phyloP scores from a whole-genome alignment of 306 rosid species.

The Castanopsis chinensis region DNA sequence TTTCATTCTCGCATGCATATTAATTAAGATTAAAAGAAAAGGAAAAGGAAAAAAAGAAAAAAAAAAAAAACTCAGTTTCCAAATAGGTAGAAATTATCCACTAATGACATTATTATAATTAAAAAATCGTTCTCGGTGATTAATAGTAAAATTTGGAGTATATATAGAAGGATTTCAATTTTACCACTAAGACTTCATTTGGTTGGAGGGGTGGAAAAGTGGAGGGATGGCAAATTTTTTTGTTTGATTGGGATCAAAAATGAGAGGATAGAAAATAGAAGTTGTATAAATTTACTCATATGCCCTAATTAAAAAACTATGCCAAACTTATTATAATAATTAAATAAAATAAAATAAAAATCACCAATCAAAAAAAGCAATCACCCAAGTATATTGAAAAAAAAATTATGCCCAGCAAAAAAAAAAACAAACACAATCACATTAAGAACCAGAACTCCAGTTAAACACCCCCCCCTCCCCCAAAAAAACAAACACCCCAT shows the following conservation, averaged over 20 bases:
- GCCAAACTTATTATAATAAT: conserved; percentile 54
- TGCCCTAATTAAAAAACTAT: too few species aligned
- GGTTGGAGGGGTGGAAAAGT: too few species aligned
- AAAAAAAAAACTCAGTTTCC: background rate
- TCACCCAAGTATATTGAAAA: too few species aligned
- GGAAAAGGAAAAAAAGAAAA: background rate
- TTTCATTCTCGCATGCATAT: background rate
- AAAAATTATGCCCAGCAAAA: too few species aligned
- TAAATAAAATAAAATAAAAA: too few species aligned
- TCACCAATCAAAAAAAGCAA: too few species aligned
- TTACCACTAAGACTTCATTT: background rate
- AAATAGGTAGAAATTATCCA: background rate
- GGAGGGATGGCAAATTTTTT: too few species aligned
- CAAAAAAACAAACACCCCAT: too few species aligned
- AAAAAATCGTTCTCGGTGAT: background rate
- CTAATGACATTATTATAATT: background rate
- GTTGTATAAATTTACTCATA: conserved; percentile 29
- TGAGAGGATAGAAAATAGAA: conserved; percentile 37
- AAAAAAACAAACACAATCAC: too few species aligned
- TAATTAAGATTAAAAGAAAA: background rate
- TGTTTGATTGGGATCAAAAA: too few species aligned
- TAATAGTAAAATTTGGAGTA: background rate
- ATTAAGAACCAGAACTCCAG: too few species aligned
- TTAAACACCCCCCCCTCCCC: too few species aligned
- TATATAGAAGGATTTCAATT: background rate